A percentile compares a stretch with the other conserved stretches of the same genome.
Evolutionary conservation across 2,329 filamentous ascomycete species (phyloP).

Genomic region (Drechmeria coniospora): DNA sequence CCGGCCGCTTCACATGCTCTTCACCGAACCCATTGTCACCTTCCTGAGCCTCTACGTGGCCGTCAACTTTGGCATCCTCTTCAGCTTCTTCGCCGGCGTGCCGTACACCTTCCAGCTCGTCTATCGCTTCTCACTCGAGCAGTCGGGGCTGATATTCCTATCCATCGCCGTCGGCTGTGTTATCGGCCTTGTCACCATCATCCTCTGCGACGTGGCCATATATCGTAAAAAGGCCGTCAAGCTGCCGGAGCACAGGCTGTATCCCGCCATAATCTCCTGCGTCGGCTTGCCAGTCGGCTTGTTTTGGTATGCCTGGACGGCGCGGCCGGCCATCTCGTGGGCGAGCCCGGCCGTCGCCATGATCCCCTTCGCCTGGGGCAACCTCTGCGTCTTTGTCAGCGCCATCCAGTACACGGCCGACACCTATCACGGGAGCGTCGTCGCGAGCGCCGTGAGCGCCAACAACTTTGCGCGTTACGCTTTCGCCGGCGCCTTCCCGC

Average conservation of each 20-base stretch:
- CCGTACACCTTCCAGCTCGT: conserved; percentile 30
- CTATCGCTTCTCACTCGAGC: conserved; percentile 27
- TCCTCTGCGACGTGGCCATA: conserved; percentile 23
- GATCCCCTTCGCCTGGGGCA: conserved; percentile 43
- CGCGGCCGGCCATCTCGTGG: conserved; percentile 29
- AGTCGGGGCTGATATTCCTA: conserved; percentile 29
- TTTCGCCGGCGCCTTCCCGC: conserved; percentile 40
- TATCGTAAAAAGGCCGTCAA: conserved; percentile 24
- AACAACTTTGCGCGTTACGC: conserved; percentile 42
- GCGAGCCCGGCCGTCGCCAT: conserved; percentile 33
- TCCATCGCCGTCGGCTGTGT: conserved; percentile 29
- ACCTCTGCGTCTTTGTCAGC: conserved; percentile 41
- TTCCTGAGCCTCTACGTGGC: conserved; percentile 35
- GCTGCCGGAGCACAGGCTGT: conserved; percentile 41
- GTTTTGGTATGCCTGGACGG: conserved; percentile 48
- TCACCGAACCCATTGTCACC: conserved; percentile 47
- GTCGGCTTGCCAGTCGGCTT: conserved; percentile 34
- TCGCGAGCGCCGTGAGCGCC: conserved; percentile 43
- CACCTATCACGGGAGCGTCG: conserved; percentile 36
- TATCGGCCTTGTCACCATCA: conserved; percentile 24
- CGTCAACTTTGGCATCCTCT: conserved; percentile 35
- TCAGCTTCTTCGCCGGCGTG: conserved; percentile 35
- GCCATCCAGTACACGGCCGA: conserved; percentile 38
- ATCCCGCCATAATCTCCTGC: conserved; percentile 42
- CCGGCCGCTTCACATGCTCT: conserved; percentile 40